Evolutionary conservation across 768 basidiomycete genomes (phyloP).

Genomic region (Dioszegia crocea): DNA sequence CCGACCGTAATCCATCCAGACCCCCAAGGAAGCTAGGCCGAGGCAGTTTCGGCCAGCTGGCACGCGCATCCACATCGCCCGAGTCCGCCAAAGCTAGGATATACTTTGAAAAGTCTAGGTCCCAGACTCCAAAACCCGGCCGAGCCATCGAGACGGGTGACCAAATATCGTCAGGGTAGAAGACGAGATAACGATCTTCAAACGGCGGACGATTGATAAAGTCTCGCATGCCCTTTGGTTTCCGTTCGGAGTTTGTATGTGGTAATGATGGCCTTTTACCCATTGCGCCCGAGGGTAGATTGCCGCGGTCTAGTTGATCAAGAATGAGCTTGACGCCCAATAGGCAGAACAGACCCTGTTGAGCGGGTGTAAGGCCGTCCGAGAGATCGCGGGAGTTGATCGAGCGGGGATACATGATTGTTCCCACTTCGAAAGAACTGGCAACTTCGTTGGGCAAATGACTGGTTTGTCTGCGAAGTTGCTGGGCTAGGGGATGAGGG

Average conservation of each 20-base stretch:
- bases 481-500: slow-evolving; percentile 34
- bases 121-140: slow-evolving; percentile 38
- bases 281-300: slow-evolving; percentile 16
- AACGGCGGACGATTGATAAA: slow-evolving; percentile 37
- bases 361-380: slow-evolving; percentile 17
- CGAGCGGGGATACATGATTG: slow-evolving; percentile 29
- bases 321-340: slow-evolving; percentile 21
- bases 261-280: neutral
- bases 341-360: slow-evolving; percentile 23
- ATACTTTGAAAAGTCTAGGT: slow-evolving; percentile 39
- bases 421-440: slow-evolving; percentile 28
- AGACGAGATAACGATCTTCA: slow-evolving; percentile 38
- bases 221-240: slow-evolving; percentile 26
- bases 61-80: slow-evolving; percentile 8
- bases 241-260: neutral
- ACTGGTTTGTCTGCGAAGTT: slow-evolving; percentile 25
- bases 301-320: slow-evolving; percentile 18
- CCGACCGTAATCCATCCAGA: neutral
- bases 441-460: slow-evolving; percentile 38
- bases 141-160: slow-evolving; percentile 36
- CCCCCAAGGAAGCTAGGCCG: slow-evolving; percentile 11
- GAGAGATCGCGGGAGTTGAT: slow-evolving; percentile 21
- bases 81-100: slow-evolving; percentile 27
- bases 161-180: slow-evolving; percentile 24
- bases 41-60: slow-evolving; percentile 21